Evolutionary conservation across 2,329 filamentous ascomycete genomes (phyloP), one percentile per base, ranked within the genome.

Genomic region (Calonectria naviculata): DNA sequence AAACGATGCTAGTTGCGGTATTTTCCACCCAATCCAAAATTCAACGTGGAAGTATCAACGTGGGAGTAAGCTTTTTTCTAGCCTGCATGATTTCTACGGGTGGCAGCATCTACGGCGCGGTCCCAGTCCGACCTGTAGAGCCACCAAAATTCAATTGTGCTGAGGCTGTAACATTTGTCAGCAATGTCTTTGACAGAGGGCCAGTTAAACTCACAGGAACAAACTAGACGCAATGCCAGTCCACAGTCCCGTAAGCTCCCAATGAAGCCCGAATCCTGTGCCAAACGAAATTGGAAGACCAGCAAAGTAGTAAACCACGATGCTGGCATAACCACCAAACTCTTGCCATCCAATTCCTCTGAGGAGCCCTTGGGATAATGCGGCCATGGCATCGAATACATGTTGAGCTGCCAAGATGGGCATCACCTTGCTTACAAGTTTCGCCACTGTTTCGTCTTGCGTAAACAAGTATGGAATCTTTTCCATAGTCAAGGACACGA

Each of bases 351-450:
- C 96, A 17, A 98, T 89, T 17, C 95, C 96, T 47, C 96, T 90
- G 28, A 98, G 87, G 42, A 98, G 87, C 34, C 95, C 96, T 78
- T 97, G 95, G 68, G 94, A 95, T 47, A 92, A 93, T 5, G 93
- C 90, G 0, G 94, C 91, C 21, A 97, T 82, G 1, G 93, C 92
- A 81, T 98, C 96, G 76, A 97, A 95, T n/a, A 98, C 88, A 81
- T 98, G 95, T 87, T 98, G 97, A 1, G 94, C 89, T 0, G 95
- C 95, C 70, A 94, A 94, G 3, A 98, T 84, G 0, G 95, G 95
- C 44, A 98, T 87, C 2, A 95, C 90, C 3, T 84, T 82, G 0
- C 94, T 89, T 24, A 94, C 93, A 36, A 95, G 85, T 24, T 84
- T 85, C 70, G 94, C 89, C 63, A 96, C 93, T 60, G 92, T 91